Percentiles rank a stretch among this genome's conserved stretches.
Evolutionary conservation across 2,329 filamentous ascomycete genomes (phyloP).

Genomic region (Exophiala lecanii-corni): DNA sequence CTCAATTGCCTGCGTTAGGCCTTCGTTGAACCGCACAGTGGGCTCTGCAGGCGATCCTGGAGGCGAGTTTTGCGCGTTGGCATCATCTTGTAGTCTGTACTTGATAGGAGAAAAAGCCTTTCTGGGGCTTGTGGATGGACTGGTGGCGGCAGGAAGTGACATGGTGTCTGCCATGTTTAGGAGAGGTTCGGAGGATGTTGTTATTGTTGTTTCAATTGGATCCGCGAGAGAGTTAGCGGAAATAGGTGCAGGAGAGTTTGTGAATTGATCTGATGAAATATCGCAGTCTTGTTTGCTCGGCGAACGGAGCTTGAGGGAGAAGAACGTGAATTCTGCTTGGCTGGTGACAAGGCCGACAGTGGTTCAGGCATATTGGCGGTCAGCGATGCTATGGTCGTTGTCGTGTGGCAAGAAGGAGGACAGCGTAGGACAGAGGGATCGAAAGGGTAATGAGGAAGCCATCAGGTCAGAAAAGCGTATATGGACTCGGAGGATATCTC

Average conservation of each 20-base stretch:
- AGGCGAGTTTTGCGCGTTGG: slow-evolving; percentile 19
- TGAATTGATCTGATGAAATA: slow-evolving; percentile 20
- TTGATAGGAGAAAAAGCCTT: slow-evolving; percentile 28
- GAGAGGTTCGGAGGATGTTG: too few species aligned
- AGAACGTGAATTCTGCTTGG: slow-evolving; percentile 38
- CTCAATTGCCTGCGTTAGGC: slow-evolving; percentile 24
- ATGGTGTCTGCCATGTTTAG: not conserved
- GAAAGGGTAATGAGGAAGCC: slow-evolving; percentile 9
- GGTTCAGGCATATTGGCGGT: slow-evolving; percentile 35
- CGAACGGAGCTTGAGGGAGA: slow-evolving; percentile 28
- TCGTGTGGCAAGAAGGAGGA: slow-evolving; percentile 1
- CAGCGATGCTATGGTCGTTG: slow-evolving; percentile 5
- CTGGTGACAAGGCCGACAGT: slow-evolving; percentile 38
- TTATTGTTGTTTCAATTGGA: too few species aligned
- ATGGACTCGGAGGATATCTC: slow-evolving; percentile 5
- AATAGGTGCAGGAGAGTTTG: too few species aligned
- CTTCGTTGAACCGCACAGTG: slow-evolving; percentile 29
- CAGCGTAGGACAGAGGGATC: slow-evolving; percentile 2
- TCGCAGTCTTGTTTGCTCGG: slow-evolving; percentile 15
- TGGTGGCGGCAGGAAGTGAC: slow-evolving; percentile 9
- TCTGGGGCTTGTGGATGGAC: slow-evolving; percentile 20
- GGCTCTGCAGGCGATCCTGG: slow-evolving; percentile 26
- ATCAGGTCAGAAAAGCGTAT: slow-evolving; percentile 9
- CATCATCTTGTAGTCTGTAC: slow-evolving; percentile 24
- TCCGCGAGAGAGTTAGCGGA: too few species aligned